Evolutionary conservation across 2,329 filamentous ascomycete species (phyloP).

Genomic region (Fusarium sp.): DNA sequence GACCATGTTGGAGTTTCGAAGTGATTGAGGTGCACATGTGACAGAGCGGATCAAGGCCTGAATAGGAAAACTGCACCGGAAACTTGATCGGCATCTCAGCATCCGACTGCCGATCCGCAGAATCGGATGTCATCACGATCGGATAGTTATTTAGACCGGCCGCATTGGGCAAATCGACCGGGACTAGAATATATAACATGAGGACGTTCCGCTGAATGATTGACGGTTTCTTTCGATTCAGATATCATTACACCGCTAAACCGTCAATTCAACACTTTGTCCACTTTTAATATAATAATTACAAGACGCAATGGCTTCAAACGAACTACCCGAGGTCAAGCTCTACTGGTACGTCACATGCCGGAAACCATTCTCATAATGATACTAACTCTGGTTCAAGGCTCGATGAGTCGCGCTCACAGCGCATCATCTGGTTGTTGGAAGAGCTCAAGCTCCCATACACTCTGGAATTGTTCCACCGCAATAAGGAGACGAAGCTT

Average conservation of each 20-base stretch:
- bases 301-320: conserved; percentile 38
- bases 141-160: conserved; percentile 31
- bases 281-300: not conserved
- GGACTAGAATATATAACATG: conserved; percentile 20
- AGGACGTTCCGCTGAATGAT: not conserved
- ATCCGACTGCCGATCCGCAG: conserved; percentile 22
- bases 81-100: conserved; percentile 19
- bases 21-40: not conserved
- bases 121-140: conserved; percentile 17
- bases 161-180: conserved; percentile 22
- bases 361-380: not conserved
- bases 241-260: not conserved
- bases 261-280: not conserved
- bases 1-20: not conserved
- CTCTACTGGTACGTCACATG: conserved; percentile 65
- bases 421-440: conserved; percentile 84
- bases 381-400: conserved; percentile 54
- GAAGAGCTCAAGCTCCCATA: conserved; percentile 83
- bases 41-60: not conserved
- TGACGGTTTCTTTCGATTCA: not conserved
- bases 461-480: conserved; percentile 80
- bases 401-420: conserved; percentile 83
- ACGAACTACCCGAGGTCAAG: conserved; percentile 61
- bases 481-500: conserved; percentile 65
- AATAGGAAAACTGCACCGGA: not conserved